Evolutionary conservation across 2,329 filamentous ascomycete species (phyloP).

Genomic region (Coniella lustricola): DNA sequence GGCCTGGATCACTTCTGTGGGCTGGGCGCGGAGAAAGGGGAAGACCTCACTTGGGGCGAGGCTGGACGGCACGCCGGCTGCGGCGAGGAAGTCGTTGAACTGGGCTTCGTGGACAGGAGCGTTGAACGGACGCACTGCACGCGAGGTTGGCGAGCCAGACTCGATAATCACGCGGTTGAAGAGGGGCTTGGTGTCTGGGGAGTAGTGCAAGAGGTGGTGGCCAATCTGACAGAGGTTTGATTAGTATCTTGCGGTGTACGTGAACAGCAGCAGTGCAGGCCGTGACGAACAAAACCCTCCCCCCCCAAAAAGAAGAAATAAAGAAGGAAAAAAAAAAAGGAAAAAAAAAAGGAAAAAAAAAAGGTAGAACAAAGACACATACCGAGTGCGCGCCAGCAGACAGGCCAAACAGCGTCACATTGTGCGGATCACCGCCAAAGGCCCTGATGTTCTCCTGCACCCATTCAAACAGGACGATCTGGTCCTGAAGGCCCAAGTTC

Average conservation of each 20-base stretch:
- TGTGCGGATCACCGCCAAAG: constrained; percentile 45
- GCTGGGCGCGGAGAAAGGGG: constrained; percentile 32
- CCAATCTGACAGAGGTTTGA: constrained; percentile 36
- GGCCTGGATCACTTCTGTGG: constrained; percentile 22
- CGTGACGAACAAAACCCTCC: no score
- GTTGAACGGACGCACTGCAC: constrained; percentile 32
- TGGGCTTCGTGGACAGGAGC: constrained; percentile 44
- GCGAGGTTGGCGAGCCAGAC: constrained; percentile 32
- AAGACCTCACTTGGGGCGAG: constrained; percentile 39
- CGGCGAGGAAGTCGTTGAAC: constrained; percentile 38
- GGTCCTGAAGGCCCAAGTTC: constrained; percentile 51
- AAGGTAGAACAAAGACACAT: constrained; percentile 18
- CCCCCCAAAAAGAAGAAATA: no score
- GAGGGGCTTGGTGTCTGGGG: constrained; percentile 28
- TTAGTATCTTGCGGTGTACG: no score
- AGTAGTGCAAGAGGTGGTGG: constrained; percentile 42
- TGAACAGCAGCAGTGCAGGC: no score
- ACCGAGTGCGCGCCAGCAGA: constrained; percentile 47
- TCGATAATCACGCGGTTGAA: constrained; percentile 33
- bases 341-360: no score
- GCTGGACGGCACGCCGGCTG: constrained; percentile 35
- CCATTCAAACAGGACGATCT: constrained; percentile 44
- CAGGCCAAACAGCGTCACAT: constrained; percentile 42
- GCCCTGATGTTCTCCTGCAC: constrained; percentile 44
- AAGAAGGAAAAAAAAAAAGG: no score